These are phyloP conservation scores for Hawksworthiomyces lignivorus DNA, from an alignment of 2,329 filamentous ascomycete genomes.

Conservation along the genomic window DNA sequence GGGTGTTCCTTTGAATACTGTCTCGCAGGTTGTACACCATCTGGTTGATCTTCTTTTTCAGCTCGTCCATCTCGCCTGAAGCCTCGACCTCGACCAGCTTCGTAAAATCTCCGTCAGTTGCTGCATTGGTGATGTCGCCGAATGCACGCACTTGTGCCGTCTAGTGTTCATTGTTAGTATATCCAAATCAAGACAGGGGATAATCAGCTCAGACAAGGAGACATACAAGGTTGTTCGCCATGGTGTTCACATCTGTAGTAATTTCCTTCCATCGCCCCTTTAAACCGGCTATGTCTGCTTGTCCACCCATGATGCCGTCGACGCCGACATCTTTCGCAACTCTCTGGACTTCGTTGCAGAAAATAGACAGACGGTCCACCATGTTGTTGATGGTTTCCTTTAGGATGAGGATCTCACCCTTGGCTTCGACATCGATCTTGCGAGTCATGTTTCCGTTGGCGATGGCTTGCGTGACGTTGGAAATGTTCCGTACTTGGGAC, in stretches of 20 bases:
- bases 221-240: conserved; percentile 60
- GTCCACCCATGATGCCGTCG: conserved; percentile 96
- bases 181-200: too few relatives aligned
- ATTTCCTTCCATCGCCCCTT: conserved; percentile 98
- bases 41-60: conserved; percentile 98
- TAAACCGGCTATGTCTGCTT: conserved; percentile 87
- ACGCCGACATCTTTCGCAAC: conserved; percentile 96
- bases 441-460: conserved; percentile 93
- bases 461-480: conserved; percentile 88
- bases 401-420: conserved; percentile 86
- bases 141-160: conserved; percentile 97
- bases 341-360: conserved; percentile 91
- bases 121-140: conserved; percentile 95
- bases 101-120: conserved; percentile 93
- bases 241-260: conserved; percentile 91
- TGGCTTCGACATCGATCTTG: conserved; percentile 90
- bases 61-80: conserved; percentile 96
- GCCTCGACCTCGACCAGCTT: conserved; percentile 96
- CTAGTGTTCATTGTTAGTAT: too few relatives aligned
- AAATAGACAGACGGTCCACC: conserved; percentile 90
- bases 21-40: conserved; percentile 96
- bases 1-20: conserved; percentile 93
- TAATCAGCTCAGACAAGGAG: neutral
- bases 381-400: conserved; percentile 99
- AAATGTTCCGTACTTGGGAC: conserved; percentile 80